Evolutionary conservation across 2,329 filamentous ascomycete species (phyloP).

Genomic region (Fusarium fujikuroi): DNA sequence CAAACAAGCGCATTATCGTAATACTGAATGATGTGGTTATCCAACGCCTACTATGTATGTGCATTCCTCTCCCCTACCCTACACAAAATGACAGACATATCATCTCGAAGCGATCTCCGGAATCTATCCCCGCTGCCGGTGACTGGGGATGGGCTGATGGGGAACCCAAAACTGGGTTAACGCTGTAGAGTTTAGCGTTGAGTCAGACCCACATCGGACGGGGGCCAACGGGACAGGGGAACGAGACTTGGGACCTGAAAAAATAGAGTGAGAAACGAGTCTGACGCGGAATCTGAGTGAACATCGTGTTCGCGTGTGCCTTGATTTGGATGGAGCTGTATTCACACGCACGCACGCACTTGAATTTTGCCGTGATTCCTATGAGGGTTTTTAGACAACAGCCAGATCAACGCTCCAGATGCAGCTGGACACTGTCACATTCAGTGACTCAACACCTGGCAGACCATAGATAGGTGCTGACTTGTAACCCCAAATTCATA

Average conservation of each 20-base stretch:
- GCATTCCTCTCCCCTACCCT: constrained; percentile 16
- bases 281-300: constrained; percentile 12
- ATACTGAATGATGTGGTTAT: neutral
- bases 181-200: constrained; percentile 14
- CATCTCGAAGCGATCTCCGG: constrained; percentile 27
- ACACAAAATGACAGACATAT: neutral
- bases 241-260: constrained; percentile 21
- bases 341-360: neutral
- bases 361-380: constrained; percentile 5
- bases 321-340: constrained; percentile 15
- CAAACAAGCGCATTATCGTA: neutral
- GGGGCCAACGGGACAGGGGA: constrained; percentile 39
- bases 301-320: constrained; percentile 24
- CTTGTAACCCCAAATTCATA: neutral
- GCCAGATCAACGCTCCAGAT: neutral
- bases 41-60: neutral
- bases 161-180: constrained; percentile 21
- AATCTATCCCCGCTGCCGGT: constrained; percentile 34
- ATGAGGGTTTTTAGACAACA: constrained; percentile 8
- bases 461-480: neutral
- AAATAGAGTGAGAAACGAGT: constrained; percentile 19
- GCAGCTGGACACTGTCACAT: neutral
- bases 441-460: neutral
- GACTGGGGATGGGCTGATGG: constrained; percentile 22
- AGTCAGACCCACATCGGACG: constrained; percentile 29